These are phyloP conservation scores for Acanthamoeba rhysodes DNA, from an alignment of 208 protist genomes.

Conservation along the genomic window DNA sequence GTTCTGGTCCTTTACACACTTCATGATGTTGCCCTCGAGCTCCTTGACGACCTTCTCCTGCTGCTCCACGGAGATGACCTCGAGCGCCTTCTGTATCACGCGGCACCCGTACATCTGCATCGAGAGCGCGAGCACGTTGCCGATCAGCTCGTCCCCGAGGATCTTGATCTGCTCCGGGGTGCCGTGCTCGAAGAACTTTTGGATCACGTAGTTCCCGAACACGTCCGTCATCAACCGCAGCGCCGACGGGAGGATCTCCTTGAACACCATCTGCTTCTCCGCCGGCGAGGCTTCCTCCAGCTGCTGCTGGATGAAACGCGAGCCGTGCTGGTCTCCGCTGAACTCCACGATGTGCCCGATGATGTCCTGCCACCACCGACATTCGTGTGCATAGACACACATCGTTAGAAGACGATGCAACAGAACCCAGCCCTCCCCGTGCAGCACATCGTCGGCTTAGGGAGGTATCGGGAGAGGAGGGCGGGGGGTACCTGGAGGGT, in stretches of 20 bases:
- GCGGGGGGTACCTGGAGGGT: slow-evolving; percentile 15
- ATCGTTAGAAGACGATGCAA: no score
- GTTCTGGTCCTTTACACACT: slow-evolving; percentile 99
- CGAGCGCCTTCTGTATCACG: slow-evolving; percentile 97
- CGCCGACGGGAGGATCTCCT: slow-evolving; percentile 94
- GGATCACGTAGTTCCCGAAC: slow-evolving; percentile 98
- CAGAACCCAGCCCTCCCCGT: no score
- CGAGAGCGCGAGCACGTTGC: slow-evolving; percentile 96
- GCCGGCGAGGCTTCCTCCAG: slow-evolving; percentile 93
- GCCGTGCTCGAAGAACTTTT: slow-evolving; percentile 99
- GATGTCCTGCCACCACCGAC: slow-evolving; percentile 88
- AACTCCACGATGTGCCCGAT: slow-evolving; percentile 96
- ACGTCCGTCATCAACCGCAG: slow-evolving; percentile 97
- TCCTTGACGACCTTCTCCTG: slow-evolving; percentile 92
- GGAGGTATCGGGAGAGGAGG: not conserved
- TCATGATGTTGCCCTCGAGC: slow-evolving; percentile 96
- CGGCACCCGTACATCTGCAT: slow-evolving; percentile 98
- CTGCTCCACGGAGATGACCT: slow-evolving; percentile 89
- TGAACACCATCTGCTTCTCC: slow-evolving; percentile 94
- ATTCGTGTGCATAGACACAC: not conserved
- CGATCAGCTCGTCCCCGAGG: slow-evolving; percentile 90
- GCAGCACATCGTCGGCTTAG: no score
- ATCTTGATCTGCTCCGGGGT: slow-evolving; percentile 81
- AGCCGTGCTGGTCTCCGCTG: slow-evolving; percentile 97
- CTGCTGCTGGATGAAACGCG: slow-evolving; percentile 98